Conservation (phyloP, 208 protist genomes). For the Borovskyia barvae region DNA sequence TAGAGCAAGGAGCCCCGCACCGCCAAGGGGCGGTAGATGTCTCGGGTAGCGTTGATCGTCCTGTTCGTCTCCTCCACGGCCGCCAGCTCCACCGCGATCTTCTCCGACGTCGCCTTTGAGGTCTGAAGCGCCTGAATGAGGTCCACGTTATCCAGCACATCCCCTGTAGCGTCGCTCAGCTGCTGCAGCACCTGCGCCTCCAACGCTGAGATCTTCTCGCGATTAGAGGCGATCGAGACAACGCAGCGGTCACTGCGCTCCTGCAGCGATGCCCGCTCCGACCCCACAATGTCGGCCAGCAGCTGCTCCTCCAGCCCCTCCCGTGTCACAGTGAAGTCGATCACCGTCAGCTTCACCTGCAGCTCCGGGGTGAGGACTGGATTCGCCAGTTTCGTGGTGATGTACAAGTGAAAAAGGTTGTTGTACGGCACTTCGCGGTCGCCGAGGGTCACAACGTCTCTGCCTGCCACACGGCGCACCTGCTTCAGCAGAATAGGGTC, state of each 20-base stretch:
- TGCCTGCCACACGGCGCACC: slow-evolving; percentile 84
- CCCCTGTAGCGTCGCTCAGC: slow-evolving; percentile 89
- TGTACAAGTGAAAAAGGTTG: slow-evolving; percentile 91
- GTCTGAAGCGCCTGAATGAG: slow-evolving; percentile 93
- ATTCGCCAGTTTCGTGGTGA: slow-evolving; percentile 95
- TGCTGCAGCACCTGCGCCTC: slow-evolving; percentile 93
- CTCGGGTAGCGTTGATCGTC: slow-evolving; percentile 89
- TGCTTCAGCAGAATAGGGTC: slow-evolving; percentile 94
- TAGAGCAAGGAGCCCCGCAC: slow-evolving; percentile 94
- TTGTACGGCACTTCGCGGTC: slow-evolving; percentile 94
- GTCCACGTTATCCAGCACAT: slow-evolving; percentile 94
- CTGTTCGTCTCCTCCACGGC: slow-evolving; percentile 92
- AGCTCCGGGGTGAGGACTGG: slow-evolving; percentile 94
- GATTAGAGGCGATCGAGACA: slow-evolving; percentile 91
- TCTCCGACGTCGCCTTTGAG: slow-evolving; percentile 89
- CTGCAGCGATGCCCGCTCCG: slow-evolving; percentile 88
- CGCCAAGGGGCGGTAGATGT: slow-evolving; percentile 91
- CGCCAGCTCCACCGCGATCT: slow-evolving; percentile 86
- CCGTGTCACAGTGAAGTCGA: slow-evolving; percentile 93
- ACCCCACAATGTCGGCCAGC: slow-evolving; percentile 86
- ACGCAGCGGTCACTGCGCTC: slow-evolving; percentile 86
- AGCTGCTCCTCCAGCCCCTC: slow-evolving; percentile 92
- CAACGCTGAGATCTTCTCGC: slow-evolving; percentile 90
- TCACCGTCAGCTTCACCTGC: slow-evolving; percentile 91
- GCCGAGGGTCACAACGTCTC: slow-evolving; percentile 87